A percentile compares a stretch with the other conserved stretches of the same genome.
These are phyloP conservation scores for Hyaloscypha hepaticicola DNA, from an alignment of 495 filamentous ascomycete genomes.

Conservation along the genomic window DNA sequence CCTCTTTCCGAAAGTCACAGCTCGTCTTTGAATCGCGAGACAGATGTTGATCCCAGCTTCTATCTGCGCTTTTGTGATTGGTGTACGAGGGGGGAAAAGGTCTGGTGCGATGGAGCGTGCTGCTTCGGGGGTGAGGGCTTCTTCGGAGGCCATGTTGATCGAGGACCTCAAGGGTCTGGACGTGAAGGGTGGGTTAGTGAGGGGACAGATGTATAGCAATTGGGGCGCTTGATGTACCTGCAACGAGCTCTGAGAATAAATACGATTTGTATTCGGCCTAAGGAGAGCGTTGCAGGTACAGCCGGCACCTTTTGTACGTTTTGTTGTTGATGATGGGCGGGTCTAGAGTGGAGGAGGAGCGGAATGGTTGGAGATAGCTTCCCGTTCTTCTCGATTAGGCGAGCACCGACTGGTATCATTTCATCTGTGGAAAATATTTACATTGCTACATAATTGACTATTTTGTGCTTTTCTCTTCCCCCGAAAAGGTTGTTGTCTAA, in stretches of 20 bases:
- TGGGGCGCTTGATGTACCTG: constrained; percentile 5
- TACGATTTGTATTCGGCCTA: neutral
- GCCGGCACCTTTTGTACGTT: neutral
- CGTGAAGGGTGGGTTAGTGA: neutral
- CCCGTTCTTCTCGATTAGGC: constrained; percentile 2
- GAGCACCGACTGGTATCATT: constrained; percentile 3
- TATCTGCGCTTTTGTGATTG: constrained; percentile 39
- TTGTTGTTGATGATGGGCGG: constrained; percentile 12
- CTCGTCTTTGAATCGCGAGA: constrained; percentile 42
- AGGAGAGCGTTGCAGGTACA: constrained; percentile 8
- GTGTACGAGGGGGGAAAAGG: constrained; percentile 36
- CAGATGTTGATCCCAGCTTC: constrained; percentile 37
- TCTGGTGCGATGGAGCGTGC: constrained; percentile 23
- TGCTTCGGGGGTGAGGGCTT: constrained; percentile 25
- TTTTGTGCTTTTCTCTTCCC: neutral
- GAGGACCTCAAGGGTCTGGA: neutral
- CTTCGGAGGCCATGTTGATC: constrained; percentile 22
- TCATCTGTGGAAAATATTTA: neutral
- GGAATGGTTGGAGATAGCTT: constrained; percentile 12
- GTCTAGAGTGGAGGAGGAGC: neutral
- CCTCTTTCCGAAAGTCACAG: constrained; percentile 44
- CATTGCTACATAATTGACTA: constrained; percentile 1
- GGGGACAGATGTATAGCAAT: constrained; percentile 3
- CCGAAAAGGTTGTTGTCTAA: too few species aligned
- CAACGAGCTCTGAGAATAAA: neutral